Conservation (phyloP, 2,329 filamentous ascomycete genomes). For the Exophiala bonariae region DNA sequence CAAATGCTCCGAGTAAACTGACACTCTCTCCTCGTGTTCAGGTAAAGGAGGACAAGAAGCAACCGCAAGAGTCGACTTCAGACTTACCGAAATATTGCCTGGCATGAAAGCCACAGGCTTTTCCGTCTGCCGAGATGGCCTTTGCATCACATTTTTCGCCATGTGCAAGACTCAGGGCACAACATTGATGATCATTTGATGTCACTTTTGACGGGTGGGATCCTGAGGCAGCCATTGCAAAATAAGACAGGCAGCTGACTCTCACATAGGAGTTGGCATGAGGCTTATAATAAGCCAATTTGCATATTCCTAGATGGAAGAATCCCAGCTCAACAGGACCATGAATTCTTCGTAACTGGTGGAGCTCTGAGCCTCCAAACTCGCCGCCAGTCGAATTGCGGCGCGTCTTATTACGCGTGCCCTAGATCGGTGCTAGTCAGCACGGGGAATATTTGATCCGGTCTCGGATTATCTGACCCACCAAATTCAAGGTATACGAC, state of each 20-base stretch:
- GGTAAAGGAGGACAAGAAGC: too few species aligned
- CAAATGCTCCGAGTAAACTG: constrained; percentile 37
- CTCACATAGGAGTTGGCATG: constrained; percentile 51
- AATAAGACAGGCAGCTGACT: background rate
- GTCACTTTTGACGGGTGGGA: background rate
- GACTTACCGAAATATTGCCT: constrained; percentile 40
- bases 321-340: too few species aligned
- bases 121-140: constrained; percentile 42
- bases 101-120: constrained; percentile 45
- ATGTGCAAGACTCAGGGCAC: constrained; percentile 2
- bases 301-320: too few species aligned
- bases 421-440: too few species aligned
- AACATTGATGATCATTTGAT: background rate
- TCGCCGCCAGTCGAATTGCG: constrained; percentile 46
- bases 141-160: constrained; percentile 32
- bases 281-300: constrained; percentile 60
- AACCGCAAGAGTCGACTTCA: too few species aligned
- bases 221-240: too few species aligned
- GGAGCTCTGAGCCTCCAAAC: constrained; percentile 65
- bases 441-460: too few species aligned
- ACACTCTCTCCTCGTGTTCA: too few species aligned
- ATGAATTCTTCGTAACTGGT: too few species aligned
- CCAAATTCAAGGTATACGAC: too few species aligned
- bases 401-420: too few species aligned
- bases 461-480: too few species aligned